phyloP scores from a whole-genome alignment of 176 grass and related monocot genomes.

The Ananas comosus region DNA sequence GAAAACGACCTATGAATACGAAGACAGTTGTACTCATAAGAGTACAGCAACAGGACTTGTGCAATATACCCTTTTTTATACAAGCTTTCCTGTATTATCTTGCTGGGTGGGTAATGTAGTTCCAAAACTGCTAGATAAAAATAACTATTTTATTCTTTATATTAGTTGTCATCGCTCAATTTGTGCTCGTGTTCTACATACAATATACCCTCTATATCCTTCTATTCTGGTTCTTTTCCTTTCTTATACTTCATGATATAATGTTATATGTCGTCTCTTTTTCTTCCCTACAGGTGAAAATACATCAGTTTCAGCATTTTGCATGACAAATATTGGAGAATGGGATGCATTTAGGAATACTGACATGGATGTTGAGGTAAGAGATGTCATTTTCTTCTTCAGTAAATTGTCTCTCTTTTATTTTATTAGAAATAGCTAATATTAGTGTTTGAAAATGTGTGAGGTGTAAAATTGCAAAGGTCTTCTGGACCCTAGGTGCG shows the following conservation, averaged over 20 bases:
- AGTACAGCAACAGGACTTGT: too few relatives aligned
- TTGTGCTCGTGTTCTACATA: not conserved
- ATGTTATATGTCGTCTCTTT: slow-evolving; percentile 11
- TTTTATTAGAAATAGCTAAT: not conserved
- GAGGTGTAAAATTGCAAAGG: too few relatives aligned
- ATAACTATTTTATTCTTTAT: not conserved
- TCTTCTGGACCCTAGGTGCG: too few relatives aligned
- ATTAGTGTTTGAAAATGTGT: too few relatives aligned
- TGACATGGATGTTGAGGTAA: slow-evolving; percentile 85
- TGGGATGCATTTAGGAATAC: slow-evolving; percentile 83
- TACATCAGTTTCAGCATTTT: slow-evolving; percentile 65
- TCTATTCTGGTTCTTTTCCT: slow-evolving; percentile 2
- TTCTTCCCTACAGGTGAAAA: slow-evolving; percentile 41
- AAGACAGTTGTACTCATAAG: too few relatives aligned
- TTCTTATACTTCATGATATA: slow-evolving; percentile 7
- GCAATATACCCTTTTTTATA: too few relatives aligned
- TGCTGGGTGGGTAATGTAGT: too few relatives aligned
- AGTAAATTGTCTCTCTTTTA: not conserved
- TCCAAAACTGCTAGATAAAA: too few relatives aligned
- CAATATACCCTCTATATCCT: not conserved
- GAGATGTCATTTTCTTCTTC: not conserved
- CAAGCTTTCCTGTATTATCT: too few relatives aligned
- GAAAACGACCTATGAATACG: too few relatives aligned
- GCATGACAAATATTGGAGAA: slow-evolving; percentile 53
- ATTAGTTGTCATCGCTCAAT: not conserved